Conservation (phyloP, 768 basidiomycete species). For the Agrocybe pediades region DNA sequence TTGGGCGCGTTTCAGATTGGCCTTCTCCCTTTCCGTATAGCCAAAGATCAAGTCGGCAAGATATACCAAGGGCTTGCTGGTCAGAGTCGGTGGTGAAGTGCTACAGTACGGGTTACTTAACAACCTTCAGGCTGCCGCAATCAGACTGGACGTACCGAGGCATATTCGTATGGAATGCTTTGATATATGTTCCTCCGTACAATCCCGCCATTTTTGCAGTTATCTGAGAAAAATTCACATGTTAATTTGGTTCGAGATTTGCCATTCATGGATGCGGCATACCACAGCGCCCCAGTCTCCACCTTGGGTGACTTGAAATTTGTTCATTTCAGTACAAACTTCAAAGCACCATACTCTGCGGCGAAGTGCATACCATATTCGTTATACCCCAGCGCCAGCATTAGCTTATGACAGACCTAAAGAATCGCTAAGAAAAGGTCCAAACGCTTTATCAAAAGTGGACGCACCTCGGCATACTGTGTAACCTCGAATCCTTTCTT, state of each 20-base stretch:
- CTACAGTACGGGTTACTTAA: not conserved
- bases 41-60: slow-evolving; percentile 7
- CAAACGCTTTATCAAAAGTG: slow-evolving; percentile 46
- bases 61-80: not conserved
- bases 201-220: slow-evolving; percentile 23
- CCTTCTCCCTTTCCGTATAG: slow-evolving; percentile 34
- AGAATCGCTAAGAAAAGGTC: slow-evolving; percentile 43
- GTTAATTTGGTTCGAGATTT: too few species aligned
- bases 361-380: slow-evolving; percentile 42
- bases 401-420: slow-evolving; percentile 42
- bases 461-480: slow-evolving; percentile 55
- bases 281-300: slow-evolving; percentile 51
- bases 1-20: slow-evolving; percentile 26
- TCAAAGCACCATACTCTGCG: not conserved
- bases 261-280: not conserved
- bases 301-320: slow-evolving; percentile 41
- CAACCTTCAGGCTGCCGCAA: not conserved
- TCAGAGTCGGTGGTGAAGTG: not conserved
- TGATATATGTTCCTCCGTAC: slow-evolving; percentile 38
- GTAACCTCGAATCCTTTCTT: slow-evolving; percentile 48
- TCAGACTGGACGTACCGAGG: not conserved
- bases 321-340: not conserved
- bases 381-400: slow-evolving; percentile 50
- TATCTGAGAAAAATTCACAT: slow-evolving; percentile 20
- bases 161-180: slow-evolving; percentile 54